These are phyloP conservation scores for Backusella circina DNA, from an alignment of 192 early-diverging fungal genomes.

Conservation along the genomic window DNA sequence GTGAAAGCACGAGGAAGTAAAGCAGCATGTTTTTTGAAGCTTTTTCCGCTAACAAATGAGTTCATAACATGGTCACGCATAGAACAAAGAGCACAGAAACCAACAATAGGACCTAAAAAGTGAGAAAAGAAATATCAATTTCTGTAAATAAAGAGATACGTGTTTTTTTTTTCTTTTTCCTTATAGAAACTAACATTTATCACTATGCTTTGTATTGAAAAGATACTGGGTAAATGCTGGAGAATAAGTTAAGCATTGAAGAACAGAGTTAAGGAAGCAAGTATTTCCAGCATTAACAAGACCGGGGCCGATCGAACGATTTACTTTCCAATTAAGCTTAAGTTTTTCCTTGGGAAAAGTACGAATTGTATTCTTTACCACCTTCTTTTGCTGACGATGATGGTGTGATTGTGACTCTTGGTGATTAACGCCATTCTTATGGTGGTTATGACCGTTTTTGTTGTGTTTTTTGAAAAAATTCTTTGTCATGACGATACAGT, in stretches of 20 bases:
- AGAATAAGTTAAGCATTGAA: constrained; percentile 77
- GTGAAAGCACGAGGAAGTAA: constrained; percentile 68
- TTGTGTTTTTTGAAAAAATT: background rate
- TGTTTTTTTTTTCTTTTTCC: background rate
- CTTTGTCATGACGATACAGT: background rate
- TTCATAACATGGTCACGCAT: constrained; percentile 64
- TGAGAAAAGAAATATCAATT: background rate
- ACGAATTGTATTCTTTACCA: background rate
- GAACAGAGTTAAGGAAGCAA: constrained; percentile 77
- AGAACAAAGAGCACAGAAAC: constrained; percentile 73
- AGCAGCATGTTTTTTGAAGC: constrained; percentile 22
- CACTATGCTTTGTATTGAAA: constrained; percentile 54
- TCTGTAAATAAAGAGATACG: background rate
- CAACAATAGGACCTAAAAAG: constrained; percentile 41
- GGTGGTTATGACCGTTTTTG: background rate
- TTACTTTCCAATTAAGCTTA: constrained; percentile 50
- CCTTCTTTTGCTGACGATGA: background rate
- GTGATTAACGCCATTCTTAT: background rate
- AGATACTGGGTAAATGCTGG: constrained; percentile 69
- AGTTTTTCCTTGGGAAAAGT: constrained; percentile 23
- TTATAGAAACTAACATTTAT: constrained; percentile 49
- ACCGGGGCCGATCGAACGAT: constrained; percentile 62
- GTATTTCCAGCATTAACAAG: constrained; percentile 73
- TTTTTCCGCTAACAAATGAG: constrained; percentile 44
- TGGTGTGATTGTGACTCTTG: background rate